Evolutionary conservation across 352 stramenopile genomes (phyloP), one percentile per base, ranked within the genome.

Genomic region (Achlya hypogyna): DNA sequence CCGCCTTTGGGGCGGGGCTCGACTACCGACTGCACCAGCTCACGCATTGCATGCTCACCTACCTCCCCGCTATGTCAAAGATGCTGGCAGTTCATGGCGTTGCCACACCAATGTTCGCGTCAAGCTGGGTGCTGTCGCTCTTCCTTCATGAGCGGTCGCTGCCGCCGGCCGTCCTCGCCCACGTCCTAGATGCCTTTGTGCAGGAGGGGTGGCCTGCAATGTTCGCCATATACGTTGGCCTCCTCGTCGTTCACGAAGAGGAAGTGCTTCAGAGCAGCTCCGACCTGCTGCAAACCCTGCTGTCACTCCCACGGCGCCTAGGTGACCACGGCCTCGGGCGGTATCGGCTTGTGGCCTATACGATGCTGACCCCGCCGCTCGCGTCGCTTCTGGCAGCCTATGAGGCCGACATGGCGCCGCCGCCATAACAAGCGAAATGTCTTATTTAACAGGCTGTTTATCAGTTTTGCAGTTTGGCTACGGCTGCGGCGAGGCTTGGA

Each of bases 101-200:
- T 16, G n/a, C 54, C n/a, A 25, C 54, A 22, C 10, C 31, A 10
- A 64, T 64, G 54, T 64, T 64, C 52, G 54, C 54, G n/a, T 27
- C n/a, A 3, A 64, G 54, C 23, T 64, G 54, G 54, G 29, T 64
- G 0, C 25, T 64, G 12, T 64, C 54, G 35, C 38, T 64, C 5
- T 64, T 64, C 23, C 54, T 64, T 6, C 51, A 64, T 38, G 54
- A 64, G 20, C 32, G 35, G 18, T 51, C 54, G 38, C 54, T 64
- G 5, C 54, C 54, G 16, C 54, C 54, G 16, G 22, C 31, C 32
- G 38, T 47, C 9, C 52, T 34, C 54, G 47, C 47, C n/a, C 54
- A 64, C 35, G 52, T 64, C 3, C 32, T 64, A 25, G 54, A 64
- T 28, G 31, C 54, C n/a, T 64, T 64, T 29, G 22, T 64, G 23